Evolutionary conservation across 257 asterid species (phyloP).

Genomic region (Fraxinus anomala): DNA sequence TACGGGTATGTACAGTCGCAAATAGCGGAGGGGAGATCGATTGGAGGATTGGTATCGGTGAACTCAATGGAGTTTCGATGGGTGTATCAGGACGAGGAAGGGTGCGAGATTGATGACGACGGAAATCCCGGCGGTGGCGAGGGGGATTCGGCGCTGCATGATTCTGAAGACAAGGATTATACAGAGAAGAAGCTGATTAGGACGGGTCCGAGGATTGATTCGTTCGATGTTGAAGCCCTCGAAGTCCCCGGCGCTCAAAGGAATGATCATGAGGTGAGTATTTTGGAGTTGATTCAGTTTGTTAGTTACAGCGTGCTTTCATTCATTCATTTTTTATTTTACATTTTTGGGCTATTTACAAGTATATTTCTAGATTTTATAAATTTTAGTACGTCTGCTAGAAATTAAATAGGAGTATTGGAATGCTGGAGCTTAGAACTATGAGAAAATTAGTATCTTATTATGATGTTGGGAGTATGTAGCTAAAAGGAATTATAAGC

Average conservation of each 20-base stretch:
- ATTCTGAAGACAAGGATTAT: not conserved
- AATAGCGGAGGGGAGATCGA: conserved; percentile 81
- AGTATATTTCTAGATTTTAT: not conserved
- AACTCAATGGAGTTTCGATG: conserved; percentile 32
- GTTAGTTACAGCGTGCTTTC: not conserved
- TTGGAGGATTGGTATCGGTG: conserved; percentile 17
- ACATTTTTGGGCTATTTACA: too few relatives aligned
- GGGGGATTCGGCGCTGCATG: conserved; percentile 23
- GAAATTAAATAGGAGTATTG: not conserved
- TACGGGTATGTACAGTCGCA: conserved; percentile 17
- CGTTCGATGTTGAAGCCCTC: conserved; percentile 9
- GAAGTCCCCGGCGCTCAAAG: conserved; percentile 61
- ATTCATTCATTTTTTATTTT: too few relatives aligned
- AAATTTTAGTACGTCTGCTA: not conserved
- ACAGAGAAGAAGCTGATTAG: conserved; percentile 12
- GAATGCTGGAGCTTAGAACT: not conserved
- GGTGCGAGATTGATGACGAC: not conserved
- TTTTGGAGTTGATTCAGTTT: not conserved
- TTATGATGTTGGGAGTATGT: not conserved
- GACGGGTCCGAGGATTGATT: conserved; percentile 15
- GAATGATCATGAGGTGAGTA: conserved; percentile 31
- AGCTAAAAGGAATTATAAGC: not conserved
- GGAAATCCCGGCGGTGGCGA: conserved; percentile 38
- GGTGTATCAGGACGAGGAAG: conserved; percentile 19
- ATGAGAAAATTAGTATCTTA: not conserved